Percentiles rank a stretch among this genome's conserved stretches.
phyloP scores from a whole-genome alignment of 129 eudicot species.

The Saposhnikovia divaricata region DNA sequence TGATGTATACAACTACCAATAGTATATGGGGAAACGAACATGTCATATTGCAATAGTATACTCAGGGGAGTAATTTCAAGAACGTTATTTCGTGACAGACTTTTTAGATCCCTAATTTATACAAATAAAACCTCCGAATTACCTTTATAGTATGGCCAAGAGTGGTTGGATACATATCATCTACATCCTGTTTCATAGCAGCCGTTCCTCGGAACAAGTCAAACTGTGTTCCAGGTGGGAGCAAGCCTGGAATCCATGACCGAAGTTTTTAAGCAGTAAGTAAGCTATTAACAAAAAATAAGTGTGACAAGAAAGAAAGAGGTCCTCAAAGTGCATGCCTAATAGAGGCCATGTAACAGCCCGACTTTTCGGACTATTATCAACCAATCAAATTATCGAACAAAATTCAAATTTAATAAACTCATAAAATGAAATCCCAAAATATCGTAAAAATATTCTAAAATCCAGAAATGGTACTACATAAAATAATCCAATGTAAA shows the following conservation, averaged over 20 bases:
- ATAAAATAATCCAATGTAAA: too few species aligned
- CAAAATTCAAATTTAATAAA: too few species aligned
- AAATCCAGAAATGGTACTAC: too few species aligned
- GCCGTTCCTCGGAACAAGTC: slow-evolving; percentile 96
- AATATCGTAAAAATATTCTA: too few species aligned
- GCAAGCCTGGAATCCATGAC: slow-evolving; percentile 50
- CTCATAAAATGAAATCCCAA: too few species aligned
- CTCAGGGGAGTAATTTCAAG: not conserved
- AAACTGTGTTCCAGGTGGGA: slow-evolving; percentile 98
- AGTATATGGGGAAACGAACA: too few species aligned
- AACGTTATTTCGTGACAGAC: not conserved
- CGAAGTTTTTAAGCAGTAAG: not conserved
- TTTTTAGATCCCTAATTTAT: not conserved
- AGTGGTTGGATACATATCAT: slow-evolving; percentile 84
- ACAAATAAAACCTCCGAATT: not conserved
- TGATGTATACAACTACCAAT: not conserved
- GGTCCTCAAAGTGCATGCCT: not conserved
- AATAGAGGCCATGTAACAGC: too few species aligned
- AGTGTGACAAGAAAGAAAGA: not conserved
- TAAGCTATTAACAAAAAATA: not conserved
- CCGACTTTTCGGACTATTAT: too few species aligned
- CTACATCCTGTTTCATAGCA: slow-evolving; percentile 98
- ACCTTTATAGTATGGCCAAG: slow-evolving; percentile 59
- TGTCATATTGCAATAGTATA: not conserved
- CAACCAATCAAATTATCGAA: too few species aligned